Evolutionary conservation across 331 rosid genomes (phyloP).

Genomic region (Quercus tomentella): DNA sequence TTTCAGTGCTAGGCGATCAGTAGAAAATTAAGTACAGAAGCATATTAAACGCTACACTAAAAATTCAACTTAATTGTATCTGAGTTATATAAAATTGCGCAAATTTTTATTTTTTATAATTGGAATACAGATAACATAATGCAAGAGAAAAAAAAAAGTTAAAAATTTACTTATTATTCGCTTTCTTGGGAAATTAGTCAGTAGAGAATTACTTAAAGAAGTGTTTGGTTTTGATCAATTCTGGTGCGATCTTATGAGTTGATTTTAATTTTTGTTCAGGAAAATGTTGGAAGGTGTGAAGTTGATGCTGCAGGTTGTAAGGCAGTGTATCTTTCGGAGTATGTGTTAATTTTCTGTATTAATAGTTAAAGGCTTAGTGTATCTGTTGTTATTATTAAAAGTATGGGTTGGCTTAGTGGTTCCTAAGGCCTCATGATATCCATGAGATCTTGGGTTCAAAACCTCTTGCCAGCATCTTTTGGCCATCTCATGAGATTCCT

Average conservation of each 20-base stretch:
- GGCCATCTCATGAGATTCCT: too few species aligned
- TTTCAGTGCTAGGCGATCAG: too few species aligned
- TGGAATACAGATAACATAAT: neutral
- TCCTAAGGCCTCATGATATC: too few species aligned
- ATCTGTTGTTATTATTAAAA: too few species aligned
- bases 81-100: too few species aligned
- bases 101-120: neutral
- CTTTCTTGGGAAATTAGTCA: neutral
- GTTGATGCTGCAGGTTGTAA: constrained; percentile 78
- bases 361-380: neutral
- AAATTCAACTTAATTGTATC: neutral
- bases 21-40: too few species aligned
- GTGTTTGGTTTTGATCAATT: neutral
- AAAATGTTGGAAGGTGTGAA: constrained; percentile 70
- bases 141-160: neutral
- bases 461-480: too few species aligned
- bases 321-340: constrained; percentile 87
- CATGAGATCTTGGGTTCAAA: too few species aligned
- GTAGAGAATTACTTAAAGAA: neutral
- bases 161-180: neutral
- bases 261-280: constrained; percentile 40
- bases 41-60: neutral
- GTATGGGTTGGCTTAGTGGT: too few species aligned
- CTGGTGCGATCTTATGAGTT: neutral
- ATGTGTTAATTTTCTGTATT: constrained; percentile 26